Evolutionary conservation across 2,329 filamentous ascomycete genomes (phyloP), one percentile per base, ranked within the genome.

Genomic region (Biscogniauxia marginata): DNA sequence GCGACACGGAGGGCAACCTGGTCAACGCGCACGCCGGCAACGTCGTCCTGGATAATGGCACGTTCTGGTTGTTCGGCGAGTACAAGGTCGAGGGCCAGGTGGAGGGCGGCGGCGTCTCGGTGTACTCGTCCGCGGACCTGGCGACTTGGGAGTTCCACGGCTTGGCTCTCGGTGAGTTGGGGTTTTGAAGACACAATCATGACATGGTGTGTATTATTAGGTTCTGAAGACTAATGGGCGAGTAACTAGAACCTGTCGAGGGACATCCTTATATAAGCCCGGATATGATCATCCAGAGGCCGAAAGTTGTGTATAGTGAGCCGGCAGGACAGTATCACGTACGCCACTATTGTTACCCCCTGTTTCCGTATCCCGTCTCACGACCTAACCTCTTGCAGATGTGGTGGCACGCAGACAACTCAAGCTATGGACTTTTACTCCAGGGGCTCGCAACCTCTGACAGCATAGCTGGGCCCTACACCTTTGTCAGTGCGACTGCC

Each of bases 21-120:
- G 78, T 86, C 52, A 86, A 84, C 52, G 84, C 84, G 1, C 84
- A 87, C 65, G 84, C 84, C 1, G 84, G 84, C 1, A 79, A 78
- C 11, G 73, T 87, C 6, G 77, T 77, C 0, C 66, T 81, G 0
- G 82, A 86, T 44, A 69, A 79, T 43, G 75, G 79, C 16, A 81
- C 76, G 57, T 87, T 84, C 66, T 86, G 79, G 70, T 80, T 78
- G 76, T 86, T 86, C 54, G 84, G 84, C 34, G 84, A 87, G 65
- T 81, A 84, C 71, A 87, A 87, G 70, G 71, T 77, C 9, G 68
- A 86, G 61, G 82, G 77, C 0, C 81, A 84, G 58, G 75, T 74
- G 7, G 84, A 87, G 63, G 84, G 84, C 8, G 84, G 82, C 0
- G 84, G 84, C 18, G 71, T 87, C 0, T 80, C 81, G 0, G 84